Base-by-base conservation (phyloP, 768 basidiomycete genomes). In the Mrakia blollopis region DNA sequence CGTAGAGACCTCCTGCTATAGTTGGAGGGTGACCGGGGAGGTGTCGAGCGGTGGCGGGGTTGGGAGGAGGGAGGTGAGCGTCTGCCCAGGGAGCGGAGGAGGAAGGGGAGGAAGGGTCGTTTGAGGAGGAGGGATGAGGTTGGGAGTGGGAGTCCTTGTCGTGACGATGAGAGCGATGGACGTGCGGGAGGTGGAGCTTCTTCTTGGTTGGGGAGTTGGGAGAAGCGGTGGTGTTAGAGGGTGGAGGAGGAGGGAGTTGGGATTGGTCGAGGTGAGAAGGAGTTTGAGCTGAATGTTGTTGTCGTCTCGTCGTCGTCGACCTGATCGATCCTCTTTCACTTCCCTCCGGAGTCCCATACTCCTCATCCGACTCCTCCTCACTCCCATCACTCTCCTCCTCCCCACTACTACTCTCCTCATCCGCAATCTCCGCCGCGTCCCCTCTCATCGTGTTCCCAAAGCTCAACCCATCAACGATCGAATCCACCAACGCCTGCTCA, bases 401-500 rank as follows among this genome's bases (percentile, higher is more conserved):
- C 44, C 32, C 73, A 25, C 65, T 63, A 39, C 69, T 71, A 23
- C 82, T 82, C 28, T 86, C 87, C 63, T 93, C 91, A 4, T 90
- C 92, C 9, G 89, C 91, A 72, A 93, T 83, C 80, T 95, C 94
- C 70, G 90, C 87, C 13, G 89, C 92, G 81, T 93, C 92, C 6
- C 89, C 92, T 71, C 87, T 86, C 41, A 91, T 88, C 61, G 95
- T 85, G 52, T 92, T 91, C 16, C 91, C 89, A 78, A 98, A 90
- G 82, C 89, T 89, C 70, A 98, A 86, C 80, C 93, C 92, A 25
- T 87, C 88, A 71, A 94, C 89, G 44, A 98, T 88, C 67, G 90
- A 88, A 79, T 92, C 88, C 65, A 98, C 89, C 54, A 98, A 86
- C 23, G 87, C 89, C n/a, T 91, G 91, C 81, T 94, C 91, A 79